phyloP scores from a whole-genome alignment of 1,284 basidiomycete genomes.

The Rhodotorula sp. region DNA sequence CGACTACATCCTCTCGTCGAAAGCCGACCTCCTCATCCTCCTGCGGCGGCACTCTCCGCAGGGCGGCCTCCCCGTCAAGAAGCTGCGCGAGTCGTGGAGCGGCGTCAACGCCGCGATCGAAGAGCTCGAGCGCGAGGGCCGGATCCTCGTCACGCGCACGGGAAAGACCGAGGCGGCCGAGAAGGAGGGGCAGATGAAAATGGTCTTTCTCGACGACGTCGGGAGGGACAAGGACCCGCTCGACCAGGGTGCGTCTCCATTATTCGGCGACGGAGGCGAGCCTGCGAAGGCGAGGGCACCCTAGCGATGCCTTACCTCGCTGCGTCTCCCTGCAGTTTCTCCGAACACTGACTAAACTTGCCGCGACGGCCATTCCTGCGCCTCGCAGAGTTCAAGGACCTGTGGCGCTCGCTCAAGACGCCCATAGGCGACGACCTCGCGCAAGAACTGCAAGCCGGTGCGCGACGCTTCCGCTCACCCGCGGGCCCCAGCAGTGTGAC shows the following conservation, averaged over 20 bases:
- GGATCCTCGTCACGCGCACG: constrained; percentile 80
- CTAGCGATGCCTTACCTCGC: not conserved
- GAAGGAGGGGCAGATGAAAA: constrained; percentile 65
- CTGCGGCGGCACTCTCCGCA: constrained; percentile 75
- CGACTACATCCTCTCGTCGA: constrained; percentile 80
- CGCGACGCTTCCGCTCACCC: constrained; percentile 18
- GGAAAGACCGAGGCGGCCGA: constrained; percentile 55
- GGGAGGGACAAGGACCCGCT: constrained; percentile 62
- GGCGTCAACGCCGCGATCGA: constrained; percentile 77
- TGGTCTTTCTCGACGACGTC: constrained; percentile 90
- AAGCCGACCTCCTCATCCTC: constrained; percentile 74
- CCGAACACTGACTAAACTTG: not conserved
- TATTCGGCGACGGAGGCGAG: no score
- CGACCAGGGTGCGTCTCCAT: constrained; percentile 67
- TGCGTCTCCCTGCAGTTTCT: no score
- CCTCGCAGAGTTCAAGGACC: constrained; percentile 71
- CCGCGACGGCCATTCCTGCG: not conserved
- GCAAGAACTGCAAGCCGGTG: constrained; percentile 22
- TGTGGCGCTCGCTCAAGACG: constrained; percentile 81
- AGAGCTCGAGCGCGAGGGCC: constrained; percentile 80
- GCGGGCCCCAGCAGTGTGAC: not conserved
- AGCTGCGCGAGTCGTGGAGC: constrained; percentile 85
- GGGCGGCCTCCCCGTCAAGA: constrained; percentile 78
- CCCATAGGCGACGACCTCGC: constrained; percentile 68
- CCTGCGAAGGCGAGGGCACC: not conserved